Conservation (phyloP, 2,329 filamentous ascomycete species). For the Orbilia blumenaviensis region DNA sequence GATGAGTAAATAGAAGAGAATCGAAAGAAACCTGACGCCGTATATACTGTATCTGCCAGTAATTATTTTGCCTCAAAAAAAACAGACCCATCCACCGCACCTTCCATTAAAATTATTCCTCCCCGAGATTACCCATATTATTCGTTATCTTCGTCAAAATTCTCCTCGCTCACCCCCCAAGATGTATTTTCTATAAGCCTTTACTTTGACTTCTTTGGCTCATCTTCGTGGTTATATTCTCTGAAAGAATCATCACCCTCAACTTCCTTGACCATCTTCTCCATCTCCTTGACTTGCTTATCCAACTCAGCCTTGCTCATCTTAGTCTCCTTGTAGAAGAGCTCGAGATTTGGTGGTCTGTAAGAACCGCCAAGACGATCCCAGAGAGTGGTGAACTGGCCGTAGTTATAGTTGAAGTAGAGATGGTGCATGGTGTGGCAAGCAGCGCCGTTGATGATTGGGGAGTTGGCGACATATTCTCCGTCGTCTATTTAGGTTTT, state of each 20-base stretch:
- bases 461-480: slow-evolving; percentile 89
- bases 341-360: slow-evolving; percentile 81
- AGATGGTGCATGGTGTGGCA: slow-evolving; percentile 93
- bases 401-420: slow-evolving; percentile 91
- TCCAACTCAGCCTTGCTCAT: slow-evolving; percentile 83
- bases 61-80: slow-evolving; percentile 22
- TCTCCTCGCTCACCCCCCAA: not conserved
- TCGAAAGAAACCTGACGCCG: slow-evolving; percentile 25
- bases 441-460: slow-evolving; percentile 91
- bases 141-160: slow-evolving; percentile 24
- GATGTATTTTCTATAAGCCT: not conserved
- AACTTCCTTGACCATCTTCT: slow-evolving; percentile 78
- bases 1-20: not conserved
- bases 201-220: slow-evolving; percentile 41
- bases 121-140: not conserved
- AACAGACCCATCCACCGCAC: slow-evolving; percentile 7
- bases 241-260: slow-evolving; percentile 62
- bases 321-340: slow-evolving; percentile 85
- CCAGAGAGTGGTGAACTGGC: slow-evolving; percentile 92
- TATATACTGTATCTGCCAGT: slow-evolving; percentile 25
- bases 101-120: slow-evolving; percentile 20
- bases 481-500: slow-evolving; percentile 73
- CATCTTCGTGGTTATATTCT: slow-evolving; percentile 50
- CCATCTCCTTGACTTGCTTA: slow-evolving; percentile 78
- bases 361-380: slow-evolving; percentile 88